Conservation (phyloP, 2,329 filamentous ascomycete species). For the Sporothrix humicola region DNA sequence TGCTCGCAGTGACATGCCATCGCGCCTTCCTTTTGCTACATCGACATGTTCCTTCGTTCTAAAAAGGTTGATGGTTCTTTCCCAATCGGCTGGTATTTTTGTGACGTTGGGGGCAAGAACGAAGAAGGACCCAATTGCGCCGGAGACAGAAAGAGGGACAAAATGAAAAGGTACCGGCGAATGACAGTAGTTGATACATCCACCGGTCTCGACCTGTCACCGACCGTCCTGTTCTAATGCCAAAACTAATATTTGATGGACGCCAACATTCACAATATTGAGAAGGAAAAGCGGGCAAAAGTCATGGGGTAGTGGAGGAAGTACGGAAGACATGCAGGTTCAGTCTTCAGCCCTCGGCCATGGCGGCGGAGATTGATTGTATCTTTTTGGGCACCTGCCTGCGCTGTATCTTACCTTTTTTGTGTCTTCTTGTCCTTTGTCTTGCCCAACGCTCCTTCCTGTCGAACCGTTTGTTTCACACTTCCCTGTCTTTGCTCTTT, state of each 20-base stretch:
- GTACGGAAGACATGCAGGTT: too few relatives aligned
- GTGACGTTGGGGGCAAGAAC: background rate
- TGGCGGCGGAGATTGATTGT: too few relatives aligned
- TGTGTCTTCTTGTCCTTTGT: background rate
- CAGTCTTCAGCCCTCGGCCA: too few relatives aligned
- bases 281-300: too few relatives aligned
- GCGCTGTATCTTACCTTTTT: background rate
- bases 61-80: background rate
- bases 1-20: background rate
- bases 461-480: slow-evolving; percentile 2
- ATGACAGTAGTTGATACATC: background rate
- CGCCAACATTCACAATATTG: too few relatives aligned
- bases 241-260: too few relatives aligned
- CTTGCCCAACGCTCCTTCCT: background rate
- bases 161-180: background rate
- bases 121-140: background rate
- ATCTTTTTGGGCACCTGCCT: background rate
- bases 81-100: background rate
- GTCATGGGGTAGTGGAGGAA: too few relatives aligned
- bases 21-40: background rate
- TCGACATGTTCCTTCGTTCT: background rate
- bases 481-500: background rate
- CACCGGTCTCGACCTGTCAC: too few relatives aligned
- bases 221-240: too few relatives aligned
- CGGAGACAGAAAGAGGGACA: background rate